Evolutionary conservation across 1,284 basidiomycete species (phyloP), one percentile per base, ranked within the genome.

Genomic region (Chondrostereum purpureum): DNA sequence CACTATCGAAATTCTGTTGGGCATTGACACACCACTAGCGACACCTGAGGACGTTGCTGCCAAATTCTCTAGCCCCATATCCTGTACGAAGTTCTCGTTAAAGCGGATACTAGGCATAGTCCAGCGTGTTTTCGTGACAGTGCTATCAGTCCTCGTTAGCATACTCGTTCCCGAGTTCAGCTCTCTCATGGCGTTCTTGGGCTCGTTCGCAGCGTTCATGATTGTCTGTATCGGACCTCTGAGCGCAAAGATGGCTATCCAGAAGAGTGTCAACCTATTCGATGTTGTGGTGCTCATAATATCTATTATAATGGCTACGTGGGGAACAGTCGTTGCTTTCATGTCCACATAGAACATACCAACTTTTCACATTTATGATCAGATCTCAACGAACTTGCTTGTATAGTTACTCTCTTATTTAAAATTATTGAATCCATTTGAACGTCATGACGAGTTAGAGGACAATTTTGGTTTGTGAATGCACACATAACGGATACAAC

Each of bases 161-260:
- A 82, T 94, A 49, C 61, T 83, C 47, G 67, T 96, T 34, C 93
- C 94, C 1, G 78, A 88, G 45, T 96, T 97, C 60, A 86, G 86
- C 52, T 77, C 83, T 17, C 77, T 93, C 60, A 94, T 97, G 90
- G 88, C 88, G 11, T 91, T 94, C 61, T 69, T 95, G 27, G 92
- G 93, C 3, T 83, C 84, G 22, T 93, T 92, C 62, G 80, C 86
- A 27, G 86, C 91, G 0, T 94, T 94, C 59, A 67, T 87, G 53
- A 78, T 92, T 23, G 89, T 86, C 54, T 80, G 91, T 38, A 85
- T 92, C 55, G 80, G 88, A 1, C 90, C 90, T 2, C 72, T 92
- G 31, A 69, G 71, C 21, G 80, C 78, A 2, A 81, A 83, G 57
- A 64, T 81, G 38, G 75, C 74, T 38, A 66, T 87, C 41, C 66